phyloP scores from a whole-genome alignment of 345 rosid species.

The Psidium friedrichsthalianum region DNA sequence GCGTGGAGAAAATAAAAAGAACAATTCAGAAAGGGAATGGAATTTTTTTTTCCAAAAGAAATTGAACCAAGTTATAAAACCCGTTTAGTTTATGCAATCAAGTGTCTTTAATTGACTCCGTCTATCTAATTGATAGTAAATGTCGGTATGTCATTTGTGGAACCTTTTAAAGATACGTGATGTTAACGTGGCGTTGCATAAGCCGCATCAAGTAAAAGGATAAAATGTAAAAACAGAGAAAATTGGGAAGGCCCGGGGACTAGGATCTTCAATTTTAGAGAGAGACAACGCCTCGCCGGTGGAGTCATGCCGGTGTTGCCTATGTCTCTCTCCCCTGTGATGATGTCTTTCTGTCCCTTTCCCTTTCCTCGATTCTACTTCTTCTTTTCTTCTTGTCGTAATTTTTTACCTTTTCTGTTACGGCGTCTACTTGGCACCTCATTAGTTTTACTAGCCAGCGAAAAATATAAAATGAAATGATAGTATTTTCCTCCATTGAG shows the following conservation, averaged over 20 bases:
- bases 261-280: not conserved
- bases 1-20: not conserved
- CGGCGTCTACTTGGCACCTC: not conserved
- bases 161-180: not conserved
- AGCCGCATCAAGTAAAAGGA: too few species aligned
- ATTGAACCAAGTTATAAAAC: not conserved
- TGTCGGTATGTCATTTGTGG: too few species aligned
- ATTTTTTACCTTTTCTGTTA: not conserved
- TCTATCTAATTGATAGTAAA: not conserved
- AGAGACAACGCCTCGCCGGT: not conserved
- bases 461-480: not conserved
- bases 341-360: too few species aligned
- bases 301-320: not conserved
- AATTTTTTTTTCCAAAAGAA: too few species aligned
- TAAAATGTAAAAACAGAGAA: not conserved
- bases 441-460: fast-evolving
- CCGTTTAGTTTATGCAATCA: not conserved
- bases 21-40: too few species aligned
- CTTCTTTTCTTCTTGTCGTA: too few species aligned
- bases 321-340: not conserved
- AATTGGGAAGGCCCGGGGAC: too few species aligned
- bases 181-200: not conserved
- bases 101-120: fast-evolving
- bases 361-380: too few species aligned
- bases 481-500: not conserved